These are phyloP conservation scores for Pichia pseudocactophila DNA, from an alignment of 805 yeast species.

Conservation along the genomic window DNA sequence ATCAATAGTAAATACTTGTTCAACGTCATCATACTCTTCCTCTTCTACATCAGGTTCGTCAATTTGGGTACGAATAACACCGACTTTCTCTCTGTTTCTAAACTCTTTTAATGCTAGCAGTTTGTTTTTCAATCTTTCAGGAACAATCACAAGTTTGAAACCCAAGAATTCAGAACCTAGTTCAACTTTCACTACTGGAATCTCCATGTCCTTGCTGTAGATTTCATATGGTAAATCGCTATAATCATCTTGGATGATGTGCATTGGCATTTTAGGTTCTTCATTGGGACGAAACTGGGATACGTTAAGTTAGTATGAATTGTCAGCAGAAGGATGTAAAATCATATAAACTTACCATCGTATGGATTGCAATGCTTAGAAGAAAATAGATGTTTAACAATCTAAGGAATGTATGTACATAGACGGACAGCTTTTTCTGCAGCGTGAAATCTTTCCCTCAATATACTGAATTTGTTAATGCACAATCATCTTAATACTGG, in stretches of 20 bases:
- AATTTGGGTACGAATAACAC: neutral
- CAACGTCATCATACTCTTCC: slow-evolving; percentile 4
- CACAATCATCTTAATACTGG: too few relatives aligned
- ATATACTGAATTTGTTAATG: too few relatives aligned
- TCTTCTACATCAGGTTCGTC: neutral
- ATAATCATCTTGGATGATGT: slow-evolving; percentile 28
- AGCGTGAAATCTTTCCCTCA: too few relatives aligned
- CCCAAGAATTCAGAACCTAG: neutral
- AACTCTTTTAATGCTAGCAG: neutral
- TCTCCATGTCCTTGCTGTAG: slow-evolving; percentile 4
- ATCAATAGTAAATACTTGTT: neutral
- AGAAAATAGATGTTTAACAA: too few relatives aligned
- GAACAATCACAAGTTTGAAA: slow-evolving; percentile 1
- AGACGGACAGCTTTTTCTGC: too few relatives aligned
- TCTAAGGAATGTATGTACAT: too few relatives aligned
- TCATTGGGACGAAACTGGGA: slow-evolving; percentile 40
- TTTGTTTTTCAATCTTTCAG: slow-evolving; percentile 2
- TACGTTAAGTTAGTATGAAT: slow-evolving; percentile 1
- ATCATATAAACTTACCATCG: neutral
- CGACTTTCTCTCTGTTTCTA: slow-evolving; percentile 1
- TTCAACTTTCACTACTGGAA: neutral
- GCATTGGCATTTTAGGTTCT: slow-evolving; percentile 38
- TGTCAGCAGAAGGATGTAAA: neutral
- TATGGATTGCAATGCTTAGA: too few relatives aligned
- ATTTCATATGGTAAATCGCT: slow-evolving; percentile 7